phyloP scores from a whole-genome alignment of 2,329 filamentous ascomycete genomes.

The Pezicula rhizophila region DNA sequence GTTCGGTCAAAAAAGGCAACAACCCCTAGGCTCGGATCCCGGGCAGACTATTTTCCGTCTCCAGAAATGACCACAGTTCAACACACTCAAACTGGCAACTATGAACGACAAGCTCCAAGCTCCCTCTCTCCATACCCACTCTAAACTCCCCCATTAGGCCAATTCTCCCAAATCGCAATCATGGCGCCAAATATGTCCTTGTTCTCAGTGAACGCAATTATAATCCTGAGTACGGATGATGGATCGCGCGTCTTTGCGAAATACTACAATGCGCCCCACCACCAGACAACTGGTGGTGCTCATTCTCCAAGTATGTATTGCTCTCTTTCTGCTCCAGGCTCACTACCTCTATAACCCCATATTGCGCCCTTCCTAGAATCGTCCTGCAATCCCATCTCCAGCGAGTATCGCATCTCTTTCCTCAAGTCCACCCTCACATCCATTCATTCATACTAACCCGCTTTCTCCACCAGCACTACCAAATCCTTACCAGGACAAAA shows the following conservation, averaged over 20 bases:
- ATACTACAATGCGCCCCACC: conserved; percentile 74
- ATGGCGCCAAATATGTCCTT: conserved; percentile 74
- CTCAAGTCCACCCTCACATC: conserved; percentile 1
- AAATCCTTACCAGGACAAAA: conserved; percentile 66
- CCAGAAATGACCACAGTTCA: too few species aligned
- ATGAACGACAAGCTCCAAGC: too few species aligned
- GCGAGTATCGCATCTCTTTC: neutral
- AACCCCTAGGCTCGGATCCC: too few species aligned
- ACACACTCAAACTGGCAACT: too few species aligned
- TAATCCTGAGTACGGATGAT: conserved; percentile 79
- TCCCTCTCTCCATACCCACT: too few species aligned
- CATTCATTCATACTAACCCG: conserved; percentile 34
- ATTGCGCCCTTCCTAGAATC: conserved; percentile 22
- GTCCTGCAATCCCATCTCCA: conserved; percentile 35
- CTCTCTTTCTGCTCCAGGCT: neutral
- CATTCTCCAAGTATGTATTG: conserved; percentile 7
- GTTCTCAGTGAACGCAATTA: conserved; percentile 70
- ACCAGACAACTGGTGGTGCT: conserved; percentile 30
- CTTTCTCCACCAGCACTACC: conserved; percentile 51
- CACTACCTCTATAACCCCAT: conserved; percentile 25
- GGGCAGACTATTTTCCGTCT: too few species aligned
- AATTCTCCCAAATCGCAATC: conserved; percentile 19
- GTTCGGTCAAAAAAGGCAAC: too few species aligned
- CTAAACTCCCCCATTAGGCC: neutral
- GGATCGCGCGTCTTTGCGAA: conserved; percentile 88